Evolutionary conservation across 1,139 yeast species (phyloP).

Genomic region (Protomyces lactucae-debilis): DNA sequence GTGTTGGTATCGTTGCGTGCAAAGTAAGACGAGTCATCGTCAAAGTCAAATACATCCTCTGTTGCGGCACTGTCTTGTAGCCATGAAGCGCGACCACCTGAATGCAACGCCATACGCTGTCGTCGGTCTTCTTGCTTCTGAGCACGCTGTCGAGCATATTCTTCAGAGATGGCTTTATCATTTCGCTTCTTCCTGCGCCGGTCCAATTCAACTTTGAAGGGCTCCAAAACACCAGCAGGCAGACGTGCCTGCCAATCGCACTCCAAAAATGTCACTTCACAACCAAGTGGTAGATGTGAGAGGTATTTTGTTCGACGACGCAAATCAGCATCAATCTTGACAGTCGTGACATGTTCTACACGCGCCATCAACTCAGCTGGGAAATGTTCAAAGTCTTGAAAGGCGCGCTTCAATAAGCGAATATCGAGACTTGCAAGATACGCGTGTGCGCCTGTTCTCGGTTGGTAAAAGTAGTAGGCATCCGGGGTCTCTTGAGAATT

Average conservation of each 20-base stretch:
- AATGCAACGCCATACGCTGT: slow-evolving; percentile 1
- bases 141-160: slow-evolving; percentile 25
- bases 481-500: slow-evolving; percentile 7
- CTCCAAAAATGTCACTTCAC: slow-evolving; percentile 77
- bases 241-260: slow-evolving; percentile 68
- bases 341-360: slow-evolving; percentile 67
- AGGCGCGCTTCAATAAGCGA: slow-evolving; percentile 61
- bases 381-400: slow-evolving; percentile 56
- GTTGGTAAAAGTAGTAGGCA: slow-evolving; percentile 62
- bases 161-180: slow-evolving; percentile 47
- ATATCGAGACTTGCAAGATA: slow-evolving; percentile 76
- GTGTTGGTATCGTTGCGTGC: slow-evolving; percentile 19
- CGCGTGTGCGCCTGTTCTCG: slow-evolving; percentile 60
- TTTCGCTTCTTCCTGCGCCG: slow-evolving; percentile 55
- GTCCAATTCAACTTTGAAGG: slow-evolving; percentile 56
- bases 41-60: background rate
- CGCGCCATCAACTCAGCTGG: slow-evolving; percentile 61
- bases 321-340: slow-evolving; percentile 52
- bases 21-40: slow-evolving; percentile 20
- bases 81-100: background rate
- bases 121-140: slow-evolving; percentile 14
- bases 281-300: slow-evolving; percentile 77
- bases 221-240: slow-evolving; percentile 50
- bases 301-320: slow-evolving; percentile 66
- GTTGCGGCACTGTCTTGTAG: background rate